Base-by-base conservation (phyloP, 2,329 filamentous ascomycete genomes). In the Cladosporium oxysporum region DNA sequence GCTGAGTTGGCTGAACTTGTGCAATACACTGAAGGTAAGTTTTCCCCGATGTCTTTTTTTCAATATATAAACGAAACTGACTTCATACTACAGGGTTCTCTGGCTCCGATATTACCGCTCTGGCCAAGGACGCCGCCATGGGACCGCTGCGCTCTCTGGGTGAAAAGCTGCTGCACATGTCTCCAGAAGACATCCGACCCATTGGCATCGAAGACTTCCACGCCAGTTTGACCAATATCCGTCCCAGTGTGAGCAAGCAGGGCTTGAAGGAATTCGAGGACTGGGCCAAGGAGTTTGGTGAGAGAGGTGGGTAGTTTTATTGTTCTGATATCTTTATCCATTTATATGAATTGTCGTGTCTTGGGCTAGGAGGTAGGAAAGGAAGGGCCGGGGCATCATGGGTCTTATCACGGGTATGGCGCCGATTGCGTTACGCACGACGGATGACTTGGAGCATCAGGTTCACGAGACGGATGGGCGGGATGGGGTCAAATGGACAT, bases 61-160 rank as follows among this genome's bases (percentile, higher is more conserved):
- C 3, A 10, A 31, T 26, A 12, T 26, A 11, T 31, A 33, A 44
- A 11, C 35, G n/a, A 23, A 55, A 29, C 52, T 55, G 14, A 55
- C 52, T 16, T 55, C 31, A 5, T 21, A 33, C 4, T n/a, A 23
- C 70, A 97, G 93, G 93, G n/a, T 99, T 97, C 80, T 97, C 93
- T 10, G 95, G 95, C 53, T 97, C 93, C 1, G 95, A 99, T 74
- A 97, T 99, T 70, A 98, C 95, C 26, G 93, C 95, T 1, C 83
- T 99, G 10, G 95, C 95, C 8, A 99, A 99, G 79, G 95, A 99
- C 76, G 95, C 95, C 10, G 95, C 95, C 2, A 99, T 99, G 95
- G 94, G 95, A 0, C 95, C 95, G 0, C 82, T 99, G 14, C 87
- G 95, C 35, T 94, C 92, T 62, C 83, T 98, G 2, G 95, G 95